These are phyloP conservation scores for Meira nashicola DNA, from an alignment of 1,284 basidiomycete species.

Conservation along the genomic window DNA sequence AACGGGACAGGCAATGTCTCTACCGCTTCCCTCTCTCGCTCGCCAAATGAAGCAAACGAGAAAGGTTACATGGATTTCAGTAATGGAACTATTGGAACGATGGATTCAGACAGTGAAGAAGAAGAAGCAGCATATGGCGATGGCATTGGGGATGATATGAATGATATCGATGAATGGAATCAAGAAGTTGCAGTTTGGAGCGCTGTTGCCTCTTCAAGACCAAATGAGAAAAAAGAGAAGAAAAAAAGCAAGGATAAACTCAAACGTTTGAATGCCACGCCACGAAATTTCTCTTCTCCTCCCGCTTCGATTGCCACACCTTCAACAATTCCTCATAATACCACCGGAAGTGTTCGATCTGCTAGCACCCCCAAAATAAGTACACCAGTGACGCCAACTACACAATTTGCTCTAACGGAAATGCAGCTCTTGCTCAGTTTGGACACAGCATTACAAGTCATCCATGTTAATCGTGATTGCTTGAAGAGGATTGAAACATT, in stretches of 20 bases:
- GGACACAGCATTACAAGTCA: constrained; percentile 82
- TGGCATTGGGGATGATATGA: not conserved
- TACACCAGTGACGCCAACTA: constrained; percentile 53
- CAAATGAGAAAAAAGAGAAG: not conserved
- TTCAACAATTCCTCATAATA: not conserved
- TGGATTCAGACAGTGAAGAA: constrained; percentile 12
- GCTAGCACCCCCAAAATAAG: constrained; percentile 57
- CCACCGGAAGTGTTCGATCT: constrained; percentile 59
- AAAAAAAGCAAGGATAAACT: not conserved
- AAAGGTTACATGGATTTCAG: constrained; percentile 36
- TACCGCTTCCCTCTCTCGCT: not conserved
- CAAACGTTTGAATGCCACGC: not conserved
- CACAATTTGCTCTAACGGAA: constrained; percentile 53
- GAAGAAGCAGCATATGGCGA: constrained; percentile 22
- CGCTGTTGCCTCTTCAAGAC: not conserved
- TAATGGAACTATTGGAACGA: constrained; percentile 6
- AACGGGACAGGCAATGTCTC: not conserved
- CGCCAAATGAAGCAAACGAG: constrained; percentile 7
- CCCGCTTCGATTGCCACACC: not conserved
- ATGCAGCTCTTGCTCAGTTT: constrained; percentile 84
- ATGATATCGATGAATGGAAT: constrained; percentile 22
- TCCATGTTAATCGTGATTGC: constrained; percentile 82
- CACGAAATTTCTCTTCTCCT: not conserved
- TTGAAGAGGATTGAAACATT: constrained; percentile 90
- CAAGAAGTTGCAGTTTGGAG: constrained; percentile 17